Evolutionary conservation across 352 stramenopile genomes (phyloP).

Genomic region (Globisporangium sylvaticum): DNA sequence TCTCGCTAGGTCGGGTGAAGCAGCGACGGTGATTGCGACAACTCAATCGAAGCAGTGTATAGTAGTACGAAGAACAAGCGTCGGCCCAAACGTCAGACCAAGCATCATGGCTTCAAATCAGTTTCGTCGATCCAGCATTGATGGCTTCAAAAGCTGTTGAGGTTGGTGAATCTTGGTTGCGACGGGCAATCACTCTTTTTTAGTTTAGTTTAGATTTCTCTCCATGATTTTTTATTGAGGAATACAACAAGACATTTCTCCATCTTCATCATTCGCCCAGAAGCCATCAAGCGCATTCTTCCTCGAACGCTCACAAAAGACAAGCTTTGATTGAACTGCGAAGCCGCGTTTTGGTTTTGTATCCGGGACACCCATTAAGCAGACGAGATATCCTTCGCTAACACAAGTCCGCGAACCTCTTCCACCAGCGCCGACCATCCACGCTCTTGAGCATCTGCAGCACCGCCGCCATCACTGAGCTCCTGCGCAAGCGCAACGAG

Average conservation of each 20-base stretch:
- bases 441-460: conserved; percentile 8
- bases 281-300: background rate
- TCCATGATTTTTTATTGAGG: conserved; percentile 15
- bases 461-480: background rate
- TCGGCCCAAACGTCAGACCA: background rate
- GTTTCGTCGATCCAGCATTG: background rate
- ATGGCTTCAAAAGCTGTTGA: conserved; percentile 3
- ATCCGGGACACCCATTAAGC: too few species aligned
- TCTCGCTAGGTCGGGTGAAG: background rate
- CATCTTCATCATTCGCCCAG: background rate
- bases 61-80: background rate
- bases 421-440: conserved; percentile 20
- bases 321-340: background rate
- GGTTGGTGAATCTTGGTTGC: background rate
- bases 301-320: background rate
- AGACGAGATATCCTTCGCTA: conserved; percentile 35
- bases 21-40: background rate
- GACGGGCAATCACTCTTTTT: background rate
- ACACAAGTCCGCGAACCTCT: conserved; percentile 27
- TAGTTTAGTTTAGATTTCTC: conserved; percentile 4
- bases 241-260: background rate
- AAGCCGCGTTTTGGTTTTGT: too few species aligned
- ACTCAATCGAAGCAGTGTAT: conserved; percentile 2
- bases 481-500: conserved; percentile 20
- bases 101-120: background rate